Percentiles rank a stretch among this genome's conserved stretches.
Evolutionary conservation across 192 early-diverging fungal species (phyloP).

Genomic region (Coemansia aciculifera): DNA sequence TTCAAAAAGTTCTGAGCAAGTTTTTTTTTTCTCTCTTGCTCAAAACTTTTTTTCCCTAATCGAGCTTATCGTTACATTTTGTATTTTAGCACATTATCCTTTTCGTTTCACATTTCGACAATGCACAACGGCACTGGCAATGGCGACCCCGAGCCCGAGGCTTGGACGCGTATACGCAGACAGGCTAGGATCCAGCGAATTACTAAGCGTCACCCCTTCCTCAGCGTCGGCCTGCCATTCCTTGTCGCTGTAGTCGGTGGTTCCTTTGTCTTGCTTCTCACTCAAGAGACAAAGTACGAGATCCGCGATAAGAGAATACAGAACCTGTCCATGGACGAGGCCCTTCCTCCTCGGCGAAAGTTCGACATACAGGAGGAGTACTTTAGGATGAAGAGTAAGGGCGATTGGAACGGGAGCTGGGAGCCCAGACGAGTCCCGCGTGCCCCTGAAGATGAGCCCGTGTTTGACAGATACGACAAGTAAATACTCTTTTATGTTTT

Average conservation of each 20-base stretch:
- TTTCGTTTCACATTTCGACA: not conserved
- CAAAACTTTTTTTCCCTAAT: constrained; percentile 6
- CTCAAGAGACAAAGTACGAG: constrained; percentile 79
- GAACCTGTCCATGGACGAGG: constrained; percentile 59
- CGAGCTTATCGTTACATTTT: not conserved
- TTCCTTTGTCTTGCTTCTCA: constrained; percentile 67
- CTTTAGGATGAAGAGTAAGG: constrained; percentile 49
- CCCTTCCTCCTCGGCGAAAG: constrained; percentile 58
- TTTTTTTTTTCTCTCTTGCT: not conserved
- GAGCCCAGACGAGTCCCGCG: constrained; percentile 49
- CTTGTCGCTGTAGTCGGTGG: constrained; percentile 67
- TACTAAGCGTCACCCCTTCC: constrained; percentile 58
- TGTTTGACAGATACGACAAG: constrained; percentile 49
- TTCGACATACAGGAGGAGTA: constrained; percentile 75
- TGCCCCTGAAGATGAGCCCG: constrained; percentile 50
- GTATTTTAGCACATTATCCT: not conserved
- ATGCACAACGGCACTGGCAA: constrained; percentile 9
- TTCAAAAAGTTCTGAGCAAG: not conserved
- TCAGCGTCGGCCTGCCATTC: constrained; percentile 72
- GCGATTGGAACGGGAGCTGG: constrained; percentile 49
- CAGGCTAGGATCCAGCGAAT: constrained; percentile 33
- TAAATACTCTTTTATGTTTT: not conserved
- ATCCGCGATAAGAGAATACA: constrained; percentile 63
- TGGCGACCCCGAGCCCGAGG: constrained; percentile 2
- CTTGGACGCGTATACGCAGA: constrained; percentile 8